Percentiles rank a stretch among this genome's conserved stretches.
Evolutionary conservation across 2,329 filamentous ascomycete species (phyloP).

Genomic region (Aspergillus tamarii): DNA sequence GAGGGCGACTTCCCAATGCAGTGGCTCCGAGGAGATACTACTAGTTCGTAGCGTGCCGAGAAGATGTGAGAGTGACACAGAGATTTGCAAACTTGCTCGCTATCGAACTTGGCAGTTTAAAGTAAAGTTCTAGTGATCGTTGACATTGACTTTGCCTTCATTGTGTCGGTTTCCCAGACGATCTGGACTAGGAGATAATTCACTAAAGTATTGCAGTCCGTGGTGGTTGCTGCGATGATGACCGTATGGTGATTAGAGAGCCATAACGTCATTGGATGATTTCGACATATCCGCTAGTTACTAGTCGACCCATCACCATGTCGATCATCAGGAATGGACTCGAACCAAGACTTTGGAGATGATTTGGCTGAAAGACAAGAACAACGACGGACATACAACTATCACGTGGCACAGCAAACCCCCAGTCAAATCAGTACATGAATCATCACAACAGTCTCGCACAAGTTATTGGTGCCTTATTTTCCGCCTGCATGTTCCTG

Average conservation of each 20-base stretch:
- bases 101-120: background rate
- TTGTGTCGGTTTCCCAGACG: background rate
- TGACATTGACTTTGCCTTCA: background rate
- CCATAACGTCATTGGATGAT: conserved; percentile 1
- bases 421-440: background rate
- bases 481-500: background rate
- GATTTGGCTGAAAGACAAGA: conserved; percentile 14
- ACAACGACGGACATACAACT: background rate
- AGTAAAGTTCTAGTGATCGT: background rate
- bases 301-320: background rate
- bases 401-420: background rate
- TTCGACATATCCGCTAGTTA: background rate
- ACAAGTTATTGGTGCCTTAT: conserved; percentile 2
- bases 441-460: background rate
- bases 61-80: background rate
- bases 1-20: background rate
- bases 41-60: conserved; percentile 8
- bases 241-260: background rate
- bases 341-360: background rate
- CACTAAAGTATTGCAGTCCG: background rate
- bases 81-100: background rate
- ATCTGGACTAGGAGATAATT: background rate
- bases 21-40: conserved; percentile 6
- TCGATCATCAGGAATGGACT: background rate
- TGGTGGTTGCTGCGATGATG: background rate